phyloP scores from a whole-genome alignment of 345 rosid species.

The Ceriops zippeliana region DNA sequence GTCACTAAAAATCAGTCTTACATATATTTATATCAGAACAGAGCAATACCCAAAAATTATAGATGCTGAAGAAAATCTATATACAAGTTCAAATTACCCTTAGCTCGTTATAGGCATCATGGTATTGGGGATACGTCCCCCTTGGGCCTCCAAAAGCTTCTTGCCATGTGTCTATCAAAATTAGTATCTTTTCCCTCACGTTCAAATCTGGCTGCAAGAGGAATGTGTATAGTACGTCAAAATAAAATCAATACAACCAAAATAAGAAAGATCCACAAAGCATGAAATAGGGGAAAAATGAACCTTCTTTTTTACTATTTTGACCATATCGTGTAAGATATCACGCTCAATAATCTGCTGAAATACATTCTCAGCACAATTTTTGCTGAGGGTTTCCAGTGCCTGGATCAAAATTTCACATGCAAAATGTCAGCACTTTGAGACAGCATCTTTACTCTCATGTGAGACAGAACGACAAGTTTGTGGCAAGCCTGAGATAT shows the following conservation, averaged over 20 bases:
- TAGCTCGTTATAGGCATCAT: constrained; percentile 81
- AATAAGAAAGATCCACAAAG: constrained; percentile 10
- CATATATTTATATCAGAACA: too few relatives aligned
- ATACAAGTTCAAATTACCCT: constrained; percentile 41
- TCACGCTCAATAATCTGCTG: constrained; percentile 90
- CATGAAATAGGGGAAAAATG: constrained; percentile 10
- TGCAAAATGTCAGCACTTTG: background rate
- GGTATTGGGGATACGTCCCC: constrained; percentile 85
- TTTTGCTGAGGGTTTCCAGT: constrained; percentile 92
- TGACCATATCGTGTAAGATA: constrained; percentile 92
- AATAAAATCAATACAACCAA: constrained; percentile 4
- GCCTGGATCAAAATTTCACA: constrained; percentile 44
- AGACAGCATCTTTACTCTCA: constrained; percentile 7
- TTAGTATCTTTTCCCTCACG: constrained; percentile 90
- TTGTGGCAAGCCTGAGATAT: too few relatives aligned
- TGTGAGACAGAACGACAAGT: background rate
- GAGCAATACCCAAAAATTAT: too few relatives aligned
- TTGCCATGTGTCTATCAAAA: constrained; percentile 62
- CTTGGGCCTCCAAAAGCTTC: constrained; percentile 80
- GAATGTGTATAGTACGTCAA: background rate
- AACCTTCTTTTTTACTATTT: constrained; percentile 96
- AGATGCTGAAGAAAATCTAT: constrained; percentile 1
- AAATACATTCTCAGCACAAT: constrained; percentile 79
- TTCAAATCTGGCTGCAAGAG: constrained; percentile 80
- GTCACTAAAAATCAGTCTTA: too few relatives aligned